Base-by-base conservation (phyloP, 2,329 filamentous ascomycete species). In the Aspergillus quadrilineatus region DNA sequence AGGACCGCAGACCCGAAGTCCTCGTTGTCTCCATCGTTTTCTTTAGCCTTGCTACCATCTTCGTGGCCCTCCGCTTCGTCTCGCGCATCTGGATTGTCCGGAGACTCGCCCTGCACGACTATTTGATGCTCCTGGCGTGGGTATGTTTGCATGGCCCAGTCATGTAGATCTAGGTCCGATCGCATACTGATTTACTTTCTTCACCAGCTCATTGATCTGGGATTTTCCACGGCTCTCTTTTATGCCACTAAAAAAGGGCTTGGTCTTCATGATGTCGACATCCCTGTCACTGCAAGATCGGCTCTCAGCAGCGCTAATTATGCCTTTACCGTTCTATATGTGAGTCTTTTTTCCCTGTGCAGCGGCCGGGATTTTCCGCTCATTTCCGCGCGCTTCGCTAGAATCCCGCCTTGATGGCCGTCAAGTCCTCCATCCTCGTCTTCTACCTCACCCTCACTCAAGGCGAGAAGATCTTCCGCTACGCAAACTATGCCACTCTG, bases 321-420 rank as follows among this genome's bases (percentile, higher is more conserved):
- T 74, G 80, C 77, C 48, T 85, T 86, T 65, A 82, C 81, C 15
- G 81, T 86, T 28, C 74, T 87, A 49, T 86, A 87, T 71, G 77
- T 83, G 69, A 59, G 77, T 74, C 37, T 17, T 30, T 26, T 30
- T 42, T 22, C 22, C 14, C 39, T 7, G 34, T 17, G 39, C 42
- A 28, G 22, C 49, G 36, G 10, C n/a, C 29, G 36, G 34, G 17
- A 39, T 36, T 41, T 50, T 37, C 37, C 47, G 39, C 57, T 59
- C 43, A 52, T 54, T 39, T 54, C 51, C 57, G 63, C 14, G 63
- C n/a, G 29, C 14, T 34, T 47, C 53, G 48, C 39, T 17, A 92
- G 86, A 95, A 96, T 69, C 92, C 92, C 10, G 88, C 90, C 3
- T 80, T 96, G 55, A 95, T 96, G 90, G 86, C 89, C 2, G 91